Evolutionary conservation across 257 asterid genomes (phyloP), one percentile per base, ranked within the genome.

Genomic region (Forsythia suspensa): DNA sequence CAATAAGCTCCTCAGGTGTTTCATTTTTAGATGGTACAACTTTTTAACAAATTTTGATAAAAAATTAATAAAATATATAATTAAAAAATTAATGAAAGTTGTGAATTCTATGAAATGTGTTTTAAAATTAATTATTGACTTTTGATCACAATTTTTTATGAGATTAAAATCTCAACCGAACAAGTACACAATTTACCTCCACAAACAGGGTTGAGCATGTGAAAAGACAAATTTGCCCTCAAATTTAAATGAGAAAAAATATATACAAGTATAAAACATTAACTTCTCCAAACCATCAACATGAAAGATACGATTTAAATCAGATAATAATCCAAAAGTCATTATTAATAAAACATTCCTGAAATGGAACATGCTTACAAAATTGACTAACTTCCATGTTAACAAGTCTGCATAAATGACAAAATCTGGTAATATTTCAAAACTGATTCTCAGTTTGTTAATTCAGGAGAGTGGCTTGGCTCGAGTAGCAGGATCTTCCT

Each of bases 401-500:
- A 15, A 66, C 73, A 73, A 46, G 15, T 21, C 36, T 10, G 7
- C n/a, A 74, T 8, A 21, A 40, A 34, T 24, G 13, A 63, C 37
- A 71, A 39, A 52, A 74, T 20, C 68, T 72, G 13, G 15, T 52
- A 39, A 67, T 34, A 42, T 55, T 16, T 51, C 37, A 77, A 24
- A 63, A 24, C 18, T 4, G 70, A 63, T 63, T 1, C 70, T 63
- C 16, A 63, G 37, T 21, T 3, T 6, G 37, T 72, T 43, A 51
- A 69, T 52, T 89, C 86, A 91, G 2, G 86, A 83, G 37, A 84
- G 81, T n/a, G 88, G 94, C 73, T 89, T 93, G 6, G 96, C 97
- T 40, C 98, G 97, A 73, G 95, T 89, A 1, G 85, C 63, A 3
- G 91, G 92, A 74, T 95, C 96, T 86, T 95, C 99, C 73, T 86